phyloP scores from a whole-genome alignment of 768 basidiomycete genomes.

The Aureoboletus auriporus region DNA sequence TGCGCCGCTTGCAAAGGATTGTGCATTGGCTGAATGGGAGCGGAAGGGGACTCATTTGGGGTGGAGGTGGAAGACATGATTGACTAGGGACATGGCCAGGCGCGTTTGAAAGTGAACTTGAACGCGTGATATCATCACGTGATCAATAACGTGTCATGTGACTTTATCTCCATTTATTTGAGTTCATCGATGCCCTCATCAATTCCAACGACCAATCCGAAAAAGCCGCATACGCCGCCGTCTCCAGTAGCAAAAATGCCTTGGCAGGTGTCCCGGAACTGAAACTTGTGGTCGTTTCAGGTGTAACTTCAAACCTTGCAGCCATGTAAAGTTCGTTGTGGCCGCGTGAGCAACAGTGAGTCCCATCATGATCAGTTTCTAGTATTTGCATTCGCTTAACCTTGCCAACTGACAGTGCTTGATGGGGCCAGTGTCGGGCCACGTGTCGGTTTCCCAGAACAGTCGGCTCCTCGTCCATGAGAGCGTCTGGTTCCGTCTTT shows the following conservation, averaged over 20 bases:
- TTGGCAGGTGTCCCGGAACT: background rate
- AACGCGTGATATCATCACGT: slow-evolving; percentile 31
- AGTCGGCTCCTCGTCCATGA: too few relatives aligned
- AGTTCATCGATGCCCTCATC: too few relatives aligned
- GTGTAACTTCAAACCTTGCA: too few relatives aligned
- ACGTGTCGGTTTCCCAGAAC: too few relatives aligned
- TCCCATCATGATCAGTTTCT: slow-evolving; percentile 1
- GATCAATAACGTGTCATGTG: slow-evolving; percentile 11
- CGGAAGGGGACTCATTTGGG: slow-evolving; percentile 63
- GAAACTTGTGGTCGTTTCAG: background rate
- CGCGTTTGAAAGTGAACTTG: slow-evolving; percentile 18
- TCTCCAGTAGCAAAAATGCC: background rate
- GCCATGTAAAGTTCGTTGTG: background rate
- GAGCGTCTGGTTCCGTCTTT: too few relatives aligned
- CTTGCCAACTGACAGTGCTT: background rate
- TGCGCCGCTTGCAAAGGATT: slow-evolving; percentile 79
- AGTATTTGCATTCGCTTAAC: slow-evolving; percentile 22
- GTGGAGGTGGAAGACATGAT: slow-evolving; percentile 56
- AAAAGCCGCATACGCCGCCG: slow-evolving; percentile 12
- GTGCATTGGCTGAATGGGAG: slow-evolving; percentile 78
- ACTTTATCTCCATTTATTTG: background rate
- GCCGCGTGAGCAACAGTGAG: slow-evolving; percentile 10
- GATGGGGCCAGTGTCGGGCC: too few relatives aligned
- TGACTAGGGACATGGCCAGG: background rate
- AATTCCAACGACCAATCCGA: too few relatives aligned